Percentiles rank a stretch among this genome's conserved stretches.
Evolutionary conservation across 192 early-diverging fungal species (phyloP).

Genomic region (Mortierella claussenii): DNA sequence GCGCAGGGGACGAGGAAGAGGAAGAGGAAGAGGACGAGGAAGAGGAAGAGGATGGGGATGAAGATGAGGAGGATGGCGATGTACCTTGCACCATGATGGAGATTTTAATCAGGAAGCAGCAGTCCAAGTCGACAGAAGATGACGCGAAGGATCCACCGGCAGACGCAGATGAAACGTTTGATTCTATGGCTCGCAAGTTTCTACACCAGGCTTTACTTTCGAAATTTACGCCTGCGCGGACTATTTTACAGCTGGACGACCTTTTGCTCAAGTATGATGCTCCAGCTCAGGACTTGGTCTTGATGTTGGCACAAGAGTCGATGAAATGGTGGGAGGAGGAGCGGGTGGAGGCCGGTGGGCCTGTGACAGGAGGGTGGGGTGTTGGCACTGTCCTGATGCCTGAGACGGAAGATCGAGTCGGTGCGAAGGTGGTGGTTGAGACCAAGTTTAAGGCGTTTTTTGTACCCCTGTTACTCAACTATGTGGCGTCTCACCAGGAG

Average conservation of each 20-base stretch:
- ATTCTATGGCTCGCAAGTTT: slow-evolving; percentile 52
- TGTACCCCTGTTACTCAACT: slow-evolving; percentile 39
- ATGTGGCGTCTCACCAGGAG: slow-evolving; percentile 39
- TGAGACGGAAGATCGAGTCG: slow-evolving; percentile 26
- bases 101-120: slow-evolving; percentile 39
- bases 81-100: slow-evolving; percentile 53
- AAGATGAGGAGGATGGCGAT: slow-evolving; percentile 11
- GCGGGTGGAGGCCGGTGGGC: slow-evolving; percentile 39
- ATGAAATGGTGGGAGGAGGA: slow-evolving; percentile 51
- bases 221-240: slow-evolving; percentile 46
- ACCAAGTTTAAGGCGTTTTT: slow-evolving; percentile 37
- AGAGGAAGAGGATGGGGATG: slow-evolving; percentile 7
- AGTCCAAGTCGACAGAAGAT: slow-evolving; percentile 31
- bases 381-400: slow-evolving; percentile 9
- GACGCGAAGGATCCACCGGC: slow-evolving; percentile 32
- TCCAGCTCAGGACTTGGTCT: slow-evolving; percentile 16
- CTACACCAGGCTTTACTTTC: slow-evolving; percentile 30
- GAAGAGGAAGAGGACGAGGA: slow-evolving; percentile 5
- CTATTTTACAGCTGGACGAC: slow-evolving; percentile 44
- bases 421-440: slow-evolving; percentile 32
- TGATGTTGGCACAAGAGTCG: slow-evolving; percentile 35
- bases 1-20: not conserved
- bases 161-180: slow-evolving; percentile 49
- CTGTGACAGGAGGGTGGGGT: slow-evolving; percentile 41
- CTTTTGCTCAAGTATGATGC: slow-evolving; percentile 49